Evolutionary conservation across 345 rosid species (phyloP), one percentile per base, ranked within the genome.

Genomic region (Pistacia atlantica): DNA sequence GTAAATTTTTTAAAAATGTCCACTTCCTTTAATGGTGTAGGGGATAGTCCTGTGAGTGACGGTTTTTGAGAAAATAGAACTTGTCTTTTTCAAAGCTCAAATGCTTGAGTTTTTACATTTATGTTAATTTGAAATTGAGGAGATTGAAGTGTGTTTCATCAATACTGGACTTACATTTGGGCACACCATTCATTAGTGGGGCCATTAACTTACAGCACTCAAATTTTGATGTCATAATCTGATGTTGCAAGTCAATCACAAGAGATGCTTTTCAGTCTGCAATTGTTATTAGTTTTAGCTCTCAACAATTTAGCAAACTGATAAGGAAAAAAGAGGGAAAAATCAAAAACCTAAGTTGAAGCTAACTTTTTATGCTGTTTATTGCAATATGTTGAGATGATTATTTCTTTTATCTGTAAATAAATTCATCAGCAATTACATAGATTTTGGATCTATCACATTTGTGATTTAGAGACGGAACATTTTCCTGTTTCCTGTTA

Each of bases 201-300:
- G 57, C 6, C 4, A 38, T 65, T 38, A 65, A 65, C 51, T 42
- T 42, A 8, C 22, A 65, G 1, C 45, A 12, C 18, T 45, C 52
- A 42, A 18, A 18, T 42, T 18, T n/a, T 65, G 69, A 38, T 58
- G 62, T 58, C 69, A 38, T 65, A 10, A 65, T 18, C 69, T 65
- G 69, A 65, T 28, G 20, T 42, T n/a, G 52, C 14, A 65, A 65
- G 22, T 13, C 69, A 65, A 8, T 48, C 11, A 7, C 28, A 38
- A 37, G 5, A 18, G 45, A 17, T 35, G 51, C 1, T 65, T 42
- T 22, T 38, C 45, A 11, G 12, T 42, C 69, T 18, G 49, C 25
- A 42, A 49, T 42, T 18, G 31, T 20, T 18, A 58, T 58, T n/a
- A 10, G 11, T 58, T 18, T 58, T 58, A 65, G n/a, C 28, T 11